Conservation (phyloP, 306 rosid genomes). For the Prunus mira region DNA sequence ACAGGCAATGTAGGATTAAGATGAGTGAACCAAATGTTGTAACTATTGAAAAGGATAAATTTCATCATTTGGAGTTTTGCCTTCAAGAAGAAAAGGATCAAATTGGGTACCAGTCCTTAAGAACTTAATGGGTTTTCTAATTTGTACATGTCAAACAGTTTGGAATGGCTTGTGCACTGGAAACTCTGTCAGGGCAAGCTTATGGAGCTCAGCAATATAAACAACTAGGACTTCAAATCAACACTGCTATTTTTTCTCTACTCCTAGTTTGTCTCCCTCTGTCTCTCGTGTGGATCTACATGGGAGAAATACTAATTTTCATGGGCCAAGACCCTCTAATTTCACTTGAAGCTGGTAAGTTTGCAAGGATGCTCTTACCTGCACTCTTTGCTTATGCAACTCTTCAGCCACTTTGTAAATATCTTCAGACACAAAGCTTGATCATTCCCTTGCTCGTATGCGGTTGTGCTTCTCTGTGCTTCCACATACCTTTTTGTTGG, state of each 20-base stretch:
- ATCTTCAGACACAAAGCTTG: constrained; percentile 69
- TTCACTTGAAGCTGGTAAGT: constrained; percentile 61
- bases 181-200: constrained; percentile 48
- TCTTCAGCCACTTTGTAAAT: constrained; percentile 59
- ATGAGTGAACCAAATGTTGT: neutral
- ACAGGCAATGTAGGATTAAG: neutral
- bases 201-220: constrained; percentile 43
- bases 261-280: constrained; percentile 52
- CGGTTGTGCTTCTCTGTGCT: constrained; percentile 37
- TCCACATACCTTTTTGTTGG: constrained; percentile 70
- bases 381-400: constrained; percentile 63
- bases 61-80: too few relatives aligned
- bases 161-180: constrained; percentile 43
- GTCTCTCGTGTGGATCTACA: constrained; percentile 52
- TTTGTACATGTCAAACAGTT: constrained; percentile 26
- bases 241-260: constrained; percentile 44
- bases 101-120: neutral
- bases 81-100: neutral
- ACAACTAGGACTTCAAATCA: constrained; percentile 28
- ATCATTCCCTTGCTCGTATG: constrained; percentile 52
- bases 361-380: constrained; percentile 62
- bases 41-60: too few relatives aligned
- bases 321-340: constrained; percentile 81
- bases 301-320: constrained; percentile 48
- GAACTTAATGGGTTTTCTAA: neutral